Evolutionary conservation across 176 grass and related monocot genomes (phyloP).

Genomic region (Typha latifolia): DNA sequence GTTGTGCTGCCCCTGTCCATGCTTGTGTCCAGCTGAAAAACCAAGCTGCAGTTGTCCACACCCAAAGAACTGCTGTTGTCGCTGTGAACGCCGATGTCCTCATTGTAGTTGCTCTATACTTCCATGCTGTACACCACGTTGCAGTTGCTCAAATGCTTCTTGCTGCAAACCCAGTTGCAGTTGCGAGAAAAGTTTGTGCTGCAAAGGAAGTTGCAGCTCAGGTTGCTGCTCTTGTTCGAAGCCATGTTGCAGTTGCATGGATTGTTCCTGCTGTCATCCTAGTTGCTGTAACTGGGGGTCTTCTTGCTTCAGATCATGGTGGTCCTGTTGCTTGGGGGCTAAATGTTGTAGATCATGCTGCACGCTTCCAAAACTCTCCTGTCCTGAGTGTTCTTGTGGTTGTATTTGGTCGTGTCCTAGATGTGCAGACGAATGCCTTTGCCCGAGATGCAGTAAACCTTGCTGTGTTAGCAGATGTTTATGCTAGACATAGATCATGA

Average conservation of each 20-base stretch:
- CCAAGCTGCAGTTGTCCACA: slow-evolving; percentile 21
- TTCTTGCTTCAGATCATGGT: slow-evolving; percentile 27
- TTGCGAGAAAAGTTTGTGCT: not conserved
- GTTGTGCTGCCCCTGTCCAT: slow-evolving; percentile 48
- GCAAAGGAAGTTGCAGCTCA: slow-evolving; percentile 15
- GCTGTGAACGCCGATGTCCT: not conserved
- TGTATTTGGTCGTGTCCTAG: slow-evolving; percentile 73
- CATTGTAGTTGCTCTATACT: not conserved
- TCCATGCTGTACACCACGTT: slow-evolving; percentile 25
- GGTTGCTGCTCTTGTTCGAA: slow-evolving; percentile 12
- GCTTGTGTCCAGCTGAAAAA: slow-evolving; percentile 12
- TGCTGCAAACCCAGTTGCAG: slow-evolving; percentile 27
- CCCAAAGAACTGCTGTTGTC: too few species aligned
- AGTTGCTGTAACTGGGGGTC: slow-evolving; percentile 28
- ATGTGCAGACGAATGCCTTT: slow-evolving; percentile 38
- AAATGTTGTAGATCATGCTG: slow-evolving; percentile 23
- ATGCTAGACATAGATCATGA: slow-evolving; percentile 23
- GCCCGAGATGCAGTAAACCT: slow-evolving; percentile 34
- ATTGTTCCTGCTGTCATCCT: slow-evolving; percentile 18
- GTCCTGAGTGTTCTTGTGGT: slow-evolving; percentile 73
- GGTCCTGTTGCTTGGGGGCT: slow-evolving; percentile 14
- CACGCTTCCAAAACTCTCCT: slow-evolving; percentile 24
- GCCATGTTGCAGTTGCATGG: slow-evolving; percentile 30
- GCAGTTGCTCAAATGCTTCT: slow-evolving; percentile 22
- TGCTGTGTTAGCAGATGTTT: slow-evolving; percentile 55